These are phyloP conservation scores for Fusarium sp. DNA, from an alignment of 2,329 filamentous ascomycete species.

Conservation along the genomic window DNA sequence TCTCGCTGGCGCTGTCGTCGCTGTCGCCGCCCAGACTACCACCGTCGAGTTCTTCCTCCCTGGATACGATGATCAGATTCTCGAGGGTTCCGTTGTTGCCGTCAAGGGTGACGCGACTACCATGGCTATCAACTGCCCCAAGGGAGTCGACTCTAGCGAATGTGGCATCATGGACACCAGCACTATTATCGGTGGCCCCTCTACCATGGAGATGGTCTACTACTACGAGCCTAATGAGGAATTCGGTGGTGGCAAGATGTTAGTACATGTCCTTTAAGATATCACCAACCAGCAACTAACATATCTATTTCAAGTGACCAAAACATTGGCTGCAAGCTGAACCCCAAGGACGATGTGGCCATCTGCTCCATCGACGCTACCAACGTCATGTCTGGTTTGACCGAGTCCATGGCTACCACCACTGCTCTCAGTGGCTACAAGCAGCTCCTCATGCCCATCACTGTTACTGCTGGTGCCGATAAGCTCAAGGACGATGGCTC, in stretches of 20 bases:
- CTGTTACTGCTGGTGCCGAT: slow-evolving; percentile 53
- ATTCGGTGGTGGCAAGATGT: slow-evolving; percentile 33
- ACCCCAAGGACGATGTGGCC: slow-evolving; percentile 39
- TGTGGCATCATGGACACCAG: slow-evolving; percentile 46
- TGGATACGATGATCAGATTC: slow-evolving; percentile 32
- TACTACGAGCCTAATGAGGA: slow-evolving; percentile 11
- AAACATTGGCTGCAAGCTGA: slow-evolving; percentile 42
- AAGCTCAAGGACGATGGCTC: slow-evolving; percentile 46
- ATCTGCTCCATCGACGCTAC: slow-evolving; percentile 37
- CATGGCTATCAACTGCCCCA: slow-evolving; percentile 44
- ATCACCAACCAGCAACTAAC: neutral
- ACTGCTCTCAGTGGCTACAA: slow-evolving; percentile 31
- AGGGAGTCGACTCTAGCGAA: slow-evolving; percentile 28
- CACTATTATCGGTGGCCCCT: slow-evolving; percentile 42
- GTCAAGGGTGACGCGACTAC: slow-evolving; percentile 48
- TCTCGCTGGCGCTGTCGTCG: slow-evolving; percentile 38
- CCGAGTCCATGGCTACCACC: neutral
- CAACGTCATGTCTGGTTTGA: neutral
- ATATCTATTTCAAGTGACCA: slow-evolving; percentile 25
- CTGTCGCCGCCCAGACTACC: slow-evolving; percentile 44
- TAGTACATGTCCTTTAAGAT: neutral
- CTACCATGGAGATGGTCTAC: slow-evolving; percentile 17
- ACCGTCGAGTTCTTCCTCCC: slow-evolving; percentile 47
- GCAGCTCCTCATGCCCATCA: slow-evolving; percentile 46
- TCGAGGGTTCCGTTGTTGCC: slow-evolving; percentile 48